phyloP scores from a whole-genome alignment of 306 rosid genomes.

The Neltuma alba region DNA sequence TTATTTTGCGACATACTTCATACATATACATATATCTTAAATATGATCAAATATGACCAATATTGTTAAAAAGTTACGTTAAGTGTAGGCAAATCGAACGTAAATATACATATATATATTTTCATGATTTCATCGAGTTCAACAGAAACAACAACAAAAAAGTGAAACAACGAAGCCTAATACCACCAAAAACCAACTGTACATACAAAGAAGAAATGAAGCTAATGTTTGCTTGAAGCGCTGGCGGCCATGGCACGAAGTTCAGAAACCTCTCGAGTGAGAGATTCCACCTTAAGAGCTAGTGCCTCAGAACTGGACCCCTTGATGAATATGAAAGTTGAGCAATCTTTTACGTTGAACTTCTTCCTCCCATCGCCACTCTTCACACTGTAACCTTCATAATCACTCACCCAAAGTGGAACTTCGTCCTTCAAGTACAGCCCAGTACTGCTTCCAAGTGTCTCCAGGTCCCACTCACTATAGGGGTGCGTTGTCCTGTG shows the following conservation, averaged over 20 bases:
- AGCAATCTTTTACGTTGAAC: conserved; percentile 14
- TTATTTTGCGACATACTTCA: no score
- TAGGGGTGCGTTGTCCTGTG: background rate
- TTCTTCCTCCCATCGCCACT: background rate
- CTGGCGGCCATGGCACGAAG: background rate
- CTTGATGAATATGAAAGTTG: conserved; percentile 29
- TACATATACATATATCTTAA: no score
- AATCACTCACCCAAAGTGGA: background rate
- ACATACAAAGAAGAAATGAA: background rate
- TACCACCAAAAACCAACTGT: no score
- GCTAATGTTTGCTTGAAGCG: background rate
- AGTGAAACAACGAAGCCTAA: no score
- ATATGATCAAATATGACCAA: no score
- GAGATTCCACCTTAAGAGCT: background rate
- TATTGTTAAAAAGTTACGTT: no score
- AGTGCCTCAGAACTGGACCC: background rate
- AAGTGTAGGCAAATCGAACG: no score
- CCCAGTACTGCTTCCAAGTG: background rate
- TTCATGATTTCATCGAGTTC: no score
- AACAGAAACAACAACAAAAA: no score
- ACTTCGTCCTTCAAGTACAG: conserved; percentile 12
- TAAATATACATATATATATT: no score
- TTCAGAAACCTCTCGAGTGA: conserved; percentile 32
- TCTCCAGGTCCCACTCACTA: background rate
- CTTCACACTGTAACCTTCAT: conserved; percentile 28